Conservation (phyloP, 2,329 filamentous ascomycete genomes). For the Alternaria consortialis region DNA sequence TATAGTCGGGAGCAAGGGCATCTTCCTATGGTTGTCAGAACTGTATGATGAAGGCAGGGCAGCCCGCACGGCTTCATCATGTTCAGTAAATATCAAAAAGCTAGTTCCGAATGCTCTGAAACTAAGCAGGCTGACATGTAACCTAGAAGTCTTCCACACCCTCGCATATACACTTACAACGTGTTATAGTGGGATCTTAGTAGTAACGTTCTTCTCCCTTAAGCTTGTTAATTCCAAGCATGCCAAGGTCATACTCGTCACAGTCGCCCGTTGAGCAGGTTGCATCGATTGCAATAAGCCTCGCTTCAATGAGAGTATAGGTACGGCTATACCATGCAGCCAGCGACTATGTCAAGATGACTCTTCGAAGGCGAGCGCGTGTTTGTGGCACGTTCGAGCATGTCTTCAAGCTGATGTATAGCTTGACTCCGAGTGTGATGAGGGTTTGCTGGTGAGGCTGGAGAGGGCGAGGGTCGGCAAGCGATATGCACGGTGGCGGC, state of each 20-base stretch:
- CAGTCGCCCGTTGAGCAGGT: neutral
- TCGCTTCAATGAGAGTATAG: neutral
- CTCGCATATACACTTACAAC: neutral
- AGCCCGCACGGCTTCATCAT: neutral
- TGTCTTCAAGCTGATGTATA: neutral
- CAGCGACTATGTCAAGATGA: neutral
- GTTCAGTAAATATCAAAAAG: neutral
- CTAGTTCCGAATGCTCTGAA: neutral
- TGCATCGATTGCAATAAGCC: neutral
- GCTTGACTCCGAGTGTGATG: neutral
- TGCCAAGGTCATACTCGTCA: neutral
- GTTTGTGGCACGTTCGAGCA: neutral
- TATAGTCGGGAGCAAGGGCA: neutral
- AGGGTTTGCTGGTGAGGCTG: neutral
- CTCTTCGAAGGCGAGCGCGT: neutral
- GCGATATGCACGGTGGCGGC: constrained; percentile 7
- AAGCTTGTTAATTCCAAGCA: neutral
- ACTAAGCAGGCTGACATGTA: neutral
- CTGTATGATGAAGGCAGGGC: neutral
- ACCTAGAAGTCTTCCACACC: neutral
- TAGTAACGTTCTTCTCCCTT: neutral
- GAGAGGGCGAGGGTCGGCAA: neutral
- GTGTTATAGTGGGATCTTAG: neutral
- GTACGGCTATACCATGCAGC: neutral
- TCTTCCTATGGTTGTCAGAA: neutral